Evolutionary conservation across 441 rosid species (phyloP), one percentile per base, ranked within the genome.

Genomic region (Dalechampia spathulata): DNA sequence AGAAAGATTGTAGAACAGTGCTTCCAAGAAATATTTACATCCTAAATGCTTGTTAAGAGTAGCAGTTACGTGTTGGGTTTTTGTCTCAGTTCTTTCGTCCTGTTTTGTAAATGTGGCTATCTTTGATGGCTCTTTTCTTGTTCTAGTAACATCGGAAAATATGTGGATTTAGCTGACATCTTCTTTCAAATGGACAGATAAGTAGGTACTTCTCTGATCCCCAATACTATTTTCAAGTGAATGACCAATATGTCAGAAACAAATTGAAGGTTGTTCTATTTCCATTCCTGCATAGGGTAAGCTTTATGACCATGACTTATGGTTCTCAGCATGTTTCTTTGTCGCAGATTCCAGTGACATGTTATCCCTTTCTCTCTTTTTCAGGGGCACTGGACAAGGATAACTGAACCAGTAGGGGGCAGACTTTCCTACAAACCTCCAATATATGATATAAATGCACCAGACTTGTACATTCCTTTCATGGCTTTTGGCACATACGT

Each of bases 391-490:
- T 71, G 75, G 75, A 55, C 58, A 30, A 57, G 70, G 61, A 45
- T 37, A 37, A 61, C 20, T 8, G 67, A 64, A 30, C 53, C 23
- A 0, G 22, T 39, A 11, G 66, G 49, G 3, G 69, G 55, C 6
- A 40, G 54, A 23, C 4, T 53, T 9, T 42, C 48, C 14, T 68
- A 51, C 42, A 60, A 60, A 22, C 58, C 73, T 53, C 70, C 68
- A 10, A 26, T 72, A 49, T 39, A 66, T 63, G 72, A 71, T 51
- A 55, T 71, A 0, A 63, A 71, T 55, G 72, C 75, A 44, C 72
- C 72, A 17, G 67, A 72, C 49, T 37, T 64, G 46, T 72, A 68
- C 57, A 53, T 64, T 30, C 76, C 76, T 5, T 49, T 64, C 11
- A 67, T 64, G 76, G 73, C 73, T 14, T 68, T 65, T 55, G 64